These are phyloP conservation scores for Candida glucosophila DNA, from an alignment of 1,139 yeast genomes.

Conservation along the genomic window DNA sequence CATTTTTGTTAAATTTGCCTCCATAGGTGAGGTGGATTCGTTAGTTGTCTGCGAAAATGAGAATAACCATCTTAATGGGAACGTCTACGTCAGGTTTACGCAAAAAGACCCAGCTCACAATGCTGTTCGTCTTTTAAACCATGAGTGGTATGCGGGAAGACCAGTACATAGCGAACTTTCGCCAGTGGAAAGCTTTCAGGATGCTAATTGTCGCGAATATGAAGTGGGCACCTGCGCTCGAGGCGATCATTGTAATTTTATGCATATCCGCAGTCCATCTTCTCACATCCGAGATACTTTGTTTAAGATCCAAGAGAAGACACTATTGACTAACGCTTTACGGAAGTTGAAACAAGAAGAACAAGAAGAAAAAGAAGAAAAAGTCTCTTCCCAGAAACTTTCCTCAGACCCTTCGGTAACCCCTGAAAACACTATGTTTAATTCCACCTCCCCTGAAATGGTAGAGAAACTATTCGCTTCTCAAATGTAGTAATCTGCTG, in stretches of 20 bases:
- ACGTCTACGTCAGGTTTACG: conserved; percentile 63
- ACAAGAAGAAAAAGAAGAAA: not conserved
- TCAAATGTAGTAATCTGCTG: no score
- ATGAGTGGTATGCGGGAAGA: conserved; percentile 72
- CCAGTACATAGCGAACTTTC: conserved; percentile 80
- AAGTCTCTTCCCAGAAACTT: conserved; percentile 1
- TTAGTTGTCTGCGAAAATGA: conserved; percentile 77
- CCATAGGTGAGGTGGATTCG: conserved; percentile 55
- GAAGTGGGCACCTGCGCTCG: conserved; percentile 58
- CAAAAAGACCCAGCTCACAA: conserved; percentile 48
- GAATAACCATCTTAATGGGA: conserved; percentile 74
- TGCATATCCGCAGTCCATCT: conserved; percentile 65
- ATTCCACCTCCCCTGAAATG: conserved; percentile 5
- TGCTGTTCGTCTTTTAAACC: conserved; percentile 56
- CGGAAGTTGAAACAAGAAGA: conserved; percentile 4
- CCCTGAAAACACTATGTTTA: conserved; percentile 1
- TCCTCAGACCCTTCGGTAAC: conserved; percentile 1
- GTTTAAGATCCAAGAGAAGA: conserved; percentile 28
- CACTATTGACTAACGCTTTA: conserved; percentile 10
- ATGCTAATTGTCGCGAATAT: conserved; percentile 69
- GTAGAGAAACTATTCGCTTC: conserved; percentile 5
- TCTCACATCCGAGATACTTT: conserved; percentile 31
- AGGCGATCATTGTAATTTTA: conserved; percentile 79
- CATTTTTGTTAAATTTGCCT: conserved; percentile 58
- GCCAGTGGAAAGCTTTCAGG: conserved; percentile 65